phyloP scores from a whole-genome alignment of 2,329 filamentous ascomycete genomes.

The Didymella lethalis region DNA sequence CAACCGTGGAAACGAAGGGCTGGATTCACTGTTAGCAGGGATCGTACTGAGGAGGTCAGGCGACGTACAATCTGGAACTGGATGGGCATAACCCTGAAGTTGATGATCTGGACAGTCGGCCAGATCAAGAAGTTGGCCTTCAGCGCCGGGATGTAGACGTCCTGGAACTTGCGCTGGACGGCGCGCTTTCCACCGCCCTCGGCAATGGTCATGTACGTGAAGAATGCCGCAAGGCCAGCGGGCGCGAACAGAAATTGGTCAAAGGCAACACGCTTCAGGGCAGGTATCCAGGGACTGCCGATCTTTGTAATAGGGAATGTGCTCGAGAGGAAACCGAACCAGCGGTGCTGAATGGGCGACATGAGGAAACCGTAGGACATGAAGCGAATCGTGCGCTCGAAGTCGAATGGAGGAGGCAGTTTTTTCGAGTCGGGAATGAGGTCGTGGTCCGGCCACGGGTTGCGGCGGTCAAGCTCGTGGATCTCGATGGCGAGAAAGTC shows the following conservation, averaged over 20 bases:
- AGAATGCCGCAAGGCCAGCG: slow-evolving; percentile 85
- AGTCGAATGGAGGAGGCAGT: slow-evolving; percentile 87
- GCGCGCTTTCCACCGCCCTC: slow-evolving; percentile 88
- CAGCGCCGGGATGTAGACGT: slow-evolving; percentile 91
- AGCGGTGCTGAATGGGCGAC: slow-evolving; percentile 93
- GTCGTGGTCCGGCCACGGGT: slow-evolving; percentile 70
- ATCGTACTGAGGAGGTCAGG: neutral
- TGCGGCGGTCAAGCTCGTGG: slow-evolving; percentile 83
- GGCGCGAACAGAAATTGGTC: slow-evolving; percentile 96
- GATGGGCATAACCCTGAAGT: slow-evolving; percentile 93
- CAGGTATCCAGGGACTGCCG: slow-evolving; percentile 72
- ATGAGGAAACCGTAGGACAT: slow-evolving; percentile 98
- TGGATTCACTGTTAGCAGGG: slow-evolving; percentile 49
- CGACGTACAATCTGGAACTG: slow-evolving; percentile 91
- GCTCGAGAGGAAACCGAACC: slow-evolving; percentile 86
- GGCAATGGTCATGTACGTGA: slow-evolving; percentile 93
- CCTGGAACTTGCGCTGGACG: slow-evolving; percentile 82
- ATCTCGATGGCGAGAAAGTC: slow-evolving; percentile 87
- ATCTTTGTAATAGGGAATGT: slow-evolving; percentile 86
- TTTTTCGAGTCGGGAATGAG: slow-evolving; percentile 68
- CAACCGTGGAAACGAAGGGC: slow-evolving; percentile 95
- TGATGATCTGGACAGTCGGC: slow-evolving; percentile 95
- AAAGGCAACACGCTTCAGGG: slow-evolving; percentile 87
- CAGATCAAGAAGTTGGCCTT: slow-evolving; percentile 96
- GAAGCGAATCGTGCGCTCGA: slow-evolving; percentile 91